Conservation (phyloP, 2,329 filamentous ascomycete species). For the Calonectria montana region DNA sequence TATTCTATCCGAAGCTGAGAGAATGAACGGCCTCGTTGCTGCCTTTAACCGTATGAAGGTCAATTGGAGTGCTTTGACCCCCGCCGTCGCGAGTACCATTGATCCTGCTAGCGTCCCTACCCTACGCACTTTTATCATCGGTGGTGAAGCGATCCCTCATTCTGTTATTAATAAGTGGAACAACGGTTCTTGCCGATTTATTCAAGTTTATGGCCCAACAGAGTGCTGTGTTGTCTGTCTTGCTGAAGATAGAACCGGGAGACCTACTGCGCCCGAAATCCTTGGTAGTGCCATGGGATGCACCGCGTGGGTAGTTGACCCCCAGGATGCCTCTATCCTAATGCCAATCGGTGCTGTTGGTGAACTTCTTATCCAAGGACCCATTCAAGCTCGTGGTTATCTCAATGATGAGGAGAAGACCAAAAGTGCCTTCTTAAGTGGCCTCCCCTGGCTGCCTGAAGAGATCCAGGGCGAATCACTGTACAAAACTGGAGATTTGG, state of each 20-base stretch:
- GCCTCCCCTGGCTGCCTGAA: background rate
- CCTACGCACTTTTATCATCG: background rate
- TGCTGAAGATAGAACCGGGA: background rate
- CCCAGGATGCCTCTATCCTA: background rate
- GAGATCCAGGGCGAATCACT: background rate
- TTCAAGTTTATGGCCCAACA: background rate
- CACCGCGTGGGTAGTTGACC: background rate
- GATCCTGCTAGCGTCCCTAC: background rate
- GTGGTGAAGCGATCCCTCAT: background rate
- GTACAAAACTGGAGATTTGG: conserved; percentile 21
- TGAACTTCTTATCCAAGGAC: conserved; percentile 12
- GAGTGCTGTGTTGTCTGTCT: background rate
- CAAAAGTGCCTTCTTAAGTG: background rate
- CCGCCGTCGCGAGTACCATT: background rate
- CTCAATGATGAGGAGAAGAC: conserved; percentile 10
- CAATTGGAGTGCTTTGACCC: conserved; percentile 27
- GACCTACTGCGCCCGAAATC: background rate
- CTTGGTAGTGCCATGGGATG: background rate
- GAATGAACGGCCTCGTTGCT: conserved; percentile 24
- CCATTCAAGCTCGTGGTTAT: conserved; percentile 7
- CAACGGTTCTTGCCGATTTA: background rate
- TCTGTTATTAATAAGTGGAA: conserved; percentile 3
- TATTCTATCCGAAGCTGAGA: conserved; percentile 30
- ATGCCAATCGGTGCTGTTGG: conserved; percentile 10
- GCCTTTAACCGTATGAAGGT: conserved; percentile 29